Percentiles rank a stretch among this genome's conserved stretches.
phyloP scores from a whole-genome alignment of 768 basidiomycete genomes.

The Cystobasidium onofrii region DNA sequence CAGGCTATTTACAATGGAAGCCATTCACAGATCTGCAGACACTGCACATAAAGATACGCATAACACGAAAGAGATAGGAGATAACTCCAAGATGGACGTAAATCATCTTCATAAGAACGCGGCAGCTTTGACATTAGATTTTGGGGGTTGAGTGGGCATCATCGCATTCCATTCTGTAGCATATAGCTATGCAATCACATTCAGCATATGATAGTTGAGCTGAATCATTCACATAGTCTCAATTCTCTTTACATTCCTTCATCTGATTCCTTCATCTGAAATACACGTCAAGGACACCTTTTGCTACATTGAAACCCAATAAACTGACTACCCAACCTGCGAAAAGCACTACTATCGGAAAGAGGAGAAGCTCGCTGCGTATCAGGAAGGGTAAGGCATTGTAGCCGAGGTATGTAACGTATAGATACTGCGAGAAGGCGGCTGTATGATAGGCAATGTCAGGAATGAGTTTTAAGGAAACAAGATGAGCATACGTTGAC shows the following conservation, averaged over 20 bases:
- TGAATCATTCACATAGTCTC: too few relatives aligned
- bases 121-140: conserved; percentile 15
- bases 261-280: conserved; percentile 59
- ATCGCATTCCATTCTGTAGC: too few relatives aligned
- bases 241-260: too few relatives aligned
- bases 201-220: too few relatives aligned
- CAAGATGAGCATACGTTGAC: not conserved
- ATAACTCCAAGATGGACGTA: conserved; percentile 7
- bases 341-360: conserved; percentile 78
- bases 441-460: not conserved
- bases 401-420: conserved; percentile 55
- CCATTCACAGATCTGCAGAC: conserved; percentile 10
- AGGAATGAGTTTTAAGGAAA: not conserved
- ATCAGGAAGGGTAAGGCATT: conserved; percentile 84
- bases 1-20: conserved; percentile 22
- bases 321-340: conserved; percentile 75
- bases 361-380: conserved; percentile 79
- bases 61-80: not conserved
- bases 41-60: not conserved
- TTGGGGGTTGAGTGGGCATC: not conserved
- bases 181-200: too few relatives aligned
- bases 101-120: conserved; percentile 15
- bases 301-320: conserved; percentile 82
- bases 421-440: conserved; percentile 69
- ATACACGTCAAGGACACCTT: conserved; percentile 68